These are phyloP conservation scores for Metschnikowia lachancei DNA, from an alignment of 805 yeast genomes.

Conservation along the genomic window DNA sequence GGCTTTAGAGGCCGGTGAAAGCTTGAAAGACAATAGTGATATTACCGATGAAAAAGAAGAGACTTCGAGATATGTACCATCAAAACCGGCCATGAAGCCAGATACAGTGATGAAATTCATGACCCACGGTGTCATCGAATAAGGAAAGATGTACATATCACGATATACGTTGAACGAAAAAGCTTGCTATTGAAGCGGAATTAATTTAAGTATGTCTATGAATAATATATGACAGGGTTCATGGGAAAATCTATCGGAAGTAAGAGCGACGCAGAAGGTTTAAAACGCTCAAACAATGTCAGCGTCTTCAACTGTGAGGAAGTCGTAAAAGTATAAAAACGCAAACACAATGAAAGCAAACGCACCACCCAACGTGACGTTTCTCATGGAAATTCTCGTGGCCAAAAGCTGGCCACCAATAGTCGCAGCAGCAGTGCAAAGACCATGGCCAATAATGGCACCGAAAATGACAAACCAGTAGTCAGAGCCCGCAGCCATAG, in stretches of 20 bases:
- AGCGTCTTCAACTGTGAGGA: slow-evolving; percentile 29
- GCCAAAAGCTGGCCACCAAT: slow-evolving; percentile 91
- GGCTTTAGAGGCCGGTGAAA: slow-evolving; percentile 27
- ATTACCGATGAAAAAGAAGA: slow-evolving; percentile 21
- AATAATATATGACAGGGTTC: not conserved
- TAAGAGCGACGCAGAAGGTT: not conserved
- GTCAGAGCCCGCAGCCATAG: slow-evolving; percentile 96
- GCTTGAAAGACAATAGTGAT: slow-evolving; percentile 23
- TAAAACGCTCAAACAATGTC: slow-evolving; percentile 17
- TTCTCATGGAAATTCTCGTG: slow-evolving; percentile 83
- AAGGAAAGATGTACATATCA: not conserved
- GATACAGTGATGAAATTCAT: slow-evolving; percentile 39
- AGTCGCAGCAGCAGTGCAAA: slow-evolving; percentile 90
- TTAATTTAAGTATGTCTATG: not conserved
- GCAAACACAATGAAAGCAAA: slow-evolving; percentile 82
- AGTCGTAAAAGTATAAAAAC: slow-evolving; percentile 73
- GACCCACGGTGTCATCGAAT: slow-evolving; percentile 32
- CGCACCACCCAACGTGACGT: slow-evolving; percentile 89
- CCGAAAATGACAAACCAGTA: slow-evolving; percentile 88
- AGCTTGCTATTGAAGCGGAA: too few relatives aligned
- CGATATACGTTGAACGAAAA: not conserved
- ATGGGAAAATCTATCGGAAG: not conserved
- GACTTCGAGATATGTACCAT: not conserved
- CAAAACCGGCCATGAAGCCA: slow-evolving; percentile 26
- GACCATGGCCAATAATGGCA: slow-evolving; percentile 82